Percentiles rank a stretch among this genome's conserved stretches.
These are phyloP conservation scores for Copromyces sp. DNA, from an alignment of 495 filamentous ascomycete species.

Conservation along the genomic window DNA sequence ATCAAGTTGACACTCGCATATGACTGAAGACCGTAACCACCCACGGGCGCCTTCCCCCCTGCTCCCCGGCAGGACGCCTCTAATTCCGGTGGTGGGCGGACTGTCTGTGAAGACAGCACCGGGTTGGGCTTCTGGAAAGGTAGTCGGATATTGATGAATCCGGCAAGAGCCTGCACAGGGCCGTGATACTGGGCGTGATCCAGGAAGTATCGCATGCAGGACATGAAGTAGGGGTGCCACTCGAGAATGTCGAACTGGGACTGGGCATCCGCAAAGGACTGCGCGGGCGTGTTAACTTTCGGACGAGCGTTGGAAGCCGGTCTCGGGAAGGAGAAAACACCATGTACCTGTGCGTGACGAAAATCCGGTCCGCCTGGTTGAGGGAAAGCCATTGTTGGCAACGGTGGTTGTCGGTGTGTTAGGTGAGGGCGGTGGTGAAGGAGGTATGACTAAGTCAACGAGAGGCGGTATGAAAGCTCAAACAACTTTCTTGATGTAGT, in stretches of 20 bases:
- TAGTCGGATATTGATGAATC: slow-evolving; percentile 78
- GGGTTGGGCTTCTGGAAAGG: slow-evolving; percentile 50
- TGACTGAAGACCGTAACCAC: slow-evolving; percentile 6
- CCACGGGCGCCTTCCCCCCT: neutral
- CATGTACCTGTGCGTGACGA: slow-evolving; percentile 22
- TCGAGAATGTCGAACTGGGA: slow-evolving; percentile 80
- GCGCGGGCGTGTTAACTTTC: neutral
- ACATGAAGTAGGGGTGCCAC: slow-evolving; percentile 89
- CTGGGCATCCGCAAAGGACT: slow-evolving; percentile 30
- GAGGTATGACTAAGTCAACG: neutral
- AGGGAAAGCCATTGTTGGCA: slow-evolving; percentile 17
- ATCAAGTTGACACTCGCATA: slow-evolving; percentile 58
- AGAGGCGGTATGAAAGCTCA: neutral
- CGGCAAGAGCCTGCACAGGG: slow-evolving; percentile 77
- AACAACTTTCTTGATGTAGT: neutral
- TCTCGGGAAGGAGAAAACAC: neutral
- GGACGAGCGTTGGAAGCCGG: neutral
- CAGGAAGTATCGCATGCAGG: slow-evolving; percentile 86
- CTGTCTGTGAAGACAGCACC: slow-evolving; percentile 21
- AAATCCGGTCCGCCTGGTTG: slow-evolving; percentile 12
- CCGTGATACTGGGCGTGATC: slow-evolving; percentile 81
- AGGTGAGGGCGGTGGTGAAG: neutral
- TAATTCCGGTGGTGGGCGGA: slow-evolving; percentile 12
- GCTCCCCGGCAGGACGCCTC: neutral
- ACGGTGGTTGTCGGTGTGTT: neutral